These are phyloP conservation scores for Casuarina equisetifolia DNA, from an alignment of 306 rosid genomes.

Conservation along the genomic window DNA sequence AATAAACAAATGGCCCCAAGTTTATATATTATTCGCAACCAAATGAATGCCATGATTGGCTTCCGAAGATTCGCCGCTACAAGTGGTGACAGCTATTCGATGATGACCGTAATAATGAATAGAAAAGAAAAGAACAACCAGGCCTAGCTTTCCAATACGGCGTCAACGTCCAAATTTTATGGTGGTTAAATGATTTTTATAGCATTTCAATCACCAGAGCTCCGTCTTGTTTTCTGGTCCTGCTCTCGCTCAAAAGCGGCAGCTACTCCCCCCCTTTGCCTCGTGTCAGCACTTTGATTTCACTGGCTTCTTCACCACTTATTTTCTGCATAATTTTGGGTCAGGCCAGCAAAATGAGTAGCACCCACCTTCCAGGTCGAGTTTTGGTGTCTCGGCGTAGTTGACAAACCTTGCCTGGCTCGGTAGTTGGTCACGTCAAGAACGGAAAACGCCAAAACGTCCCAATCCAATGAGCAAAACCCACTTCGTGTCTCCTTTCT, in stretches of 20 bases:
- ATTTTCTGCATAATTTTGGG: too few relatives aligned
- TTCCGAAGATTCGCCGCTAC: slow-evolving; percentile 28
- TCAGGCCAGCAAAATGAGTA: too few relatives aligned
- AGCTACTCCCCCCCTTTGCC: background rate
- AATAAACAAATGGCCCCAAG: background rate
- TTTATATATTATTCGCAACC: background rate
- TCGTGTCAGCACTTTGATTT: background rate
- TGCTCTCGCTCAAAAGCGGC: background rate
- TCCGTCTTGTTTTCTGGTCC: background rate
- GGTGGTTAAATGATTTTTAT: slow-evolving; percentile 35
- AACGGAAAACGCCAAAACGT: too few relatives aligned
- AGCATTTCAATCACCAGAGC: slow-evolving; percentile 21
- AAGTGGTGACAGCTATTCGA: background rate
- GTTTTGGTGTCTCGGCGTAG: too few relatives aligned
- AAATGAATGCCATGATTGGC: slow-evolving; percentile 1
- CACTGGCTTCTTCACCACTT: too few relatives aligned
- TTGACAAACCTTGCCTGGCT: too few relatives aligned
- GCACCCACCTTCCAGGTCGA: too few relatives aligned
- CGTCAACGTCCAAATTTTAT: slow-evolving; percentile 42
- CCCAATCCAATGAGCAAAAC: too few relatives aligned
- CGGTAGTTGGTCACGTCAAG: too few relatives aligned
- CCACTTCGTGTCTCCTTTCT: too few relatives aligned
- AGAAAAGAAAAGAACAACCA: slow-evolving; percentile 3
- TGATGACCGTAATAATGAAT: slow-evolving; percentile 12
- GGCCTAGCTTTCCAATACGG: slow-evolving; percentile 7